Evolutionary conservation across 148 eudicot species (phyloP), one percentile per base, ranked within the genome.

Genomic region (Vaccinium macrocarpon): DNA sequence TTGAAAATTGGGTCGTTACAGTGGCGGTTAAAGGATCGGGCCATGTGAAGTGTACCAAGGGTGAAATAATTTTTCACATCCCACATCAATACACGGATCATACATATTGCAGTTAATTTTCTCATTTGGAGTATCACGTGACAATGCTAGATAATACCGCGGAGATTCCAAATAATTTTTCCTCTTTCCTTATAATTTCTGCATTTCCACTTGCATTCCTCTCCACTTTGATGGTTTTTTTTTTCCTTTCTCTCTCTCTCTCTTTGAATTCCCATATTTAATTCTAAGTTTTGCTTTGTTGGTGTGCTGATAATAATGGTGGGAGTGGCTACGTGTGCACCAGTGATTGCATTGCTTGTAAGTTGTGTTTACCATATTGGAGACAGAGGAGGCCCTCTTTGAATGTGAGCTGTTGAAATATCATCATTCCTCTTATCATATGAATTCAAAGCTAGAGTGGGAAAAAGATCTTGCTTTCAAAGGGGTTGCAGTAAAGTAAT

Each of bases 331-430:
- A 18, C 32, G 49, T 84, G 62, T 57, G 75, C 57, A 29, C 55
- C 59, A 56, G 50, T 81, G 81, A 83, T 81, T 86, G 86, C 83
- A 74, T 84, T 57, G 62, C 71, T 80, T 62, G 77, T 80, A 84
- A 86, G 49, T 23, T 84, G 78, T 86, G 88, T 70, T 73, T 74
- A 77, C 84, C 84, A 59, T 86, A 55, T 50, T 75, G 84, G 82
- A 51, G 82, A 77, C 88, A 84, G n/a, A 83, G 74, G 38, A 13
- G 50, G 78, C 71, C 84, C 81, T 29, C 62, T 29, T 51, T 50
- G 2, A 61, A 86, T 56, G 42, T 32, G 12, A 85, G 56, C 76
- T 57, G 83, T 82, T 82, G 80, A 86, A 79, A 71, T 78, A 48
- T 71, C 56, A 78, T 23, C 15, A 3, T 6, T 15, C 8, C 8